Evolutionary conservation across 805 yeast species (phyloP).

Genomic region (Wickerhamiella kurtzmanii): DNA sequence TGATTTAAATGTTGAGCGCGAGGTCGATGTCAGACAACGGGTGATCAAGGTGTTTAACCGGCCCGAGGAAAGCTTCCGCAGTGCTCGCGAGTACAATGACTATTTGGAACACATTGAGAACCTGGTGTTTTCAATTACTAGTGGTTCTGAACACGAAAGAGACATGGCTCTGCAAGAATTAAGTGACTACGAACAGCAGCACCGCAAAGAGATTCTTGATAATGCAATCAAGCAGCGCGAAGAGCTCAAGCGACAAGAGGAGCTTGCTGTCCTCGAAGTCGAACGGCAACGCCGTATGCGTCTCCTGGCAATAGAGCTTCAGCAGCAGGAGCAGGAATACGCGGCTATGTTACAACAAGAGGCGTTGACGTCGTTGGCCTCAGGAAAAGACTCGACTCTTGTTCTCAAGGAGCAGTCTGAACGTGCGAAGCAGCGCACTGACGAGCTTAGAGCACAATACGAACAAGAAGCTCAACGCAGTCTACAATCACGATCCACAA

Average conservation of each 20-base stretch:
- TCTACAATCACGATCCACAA: slow-evolving; percentile 19
- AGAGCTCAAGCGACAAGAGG: slow-evolving; percentile 51
- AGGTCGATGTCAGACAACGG: slow-evolving; percentile 76
- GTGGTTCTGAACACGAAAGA: slow-evolving; percentile 58
- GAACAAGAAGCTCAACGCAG: slow-evolving; percentile 29
- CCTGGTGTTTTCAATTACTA: slow-evolving; percentile 60
- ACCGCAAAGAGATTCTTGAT: slow-evolving; percentile 60
- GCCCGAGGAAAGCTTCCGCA: slow-evolving; percentile 55
- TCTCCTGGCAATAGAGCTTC: slow-evolving; percentile 47
- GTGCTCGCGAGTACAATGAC: slow-evolving; percentile 48
- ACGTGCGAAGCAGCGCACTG: slow-evolving; percentile 46
- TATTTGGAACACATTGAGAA: slow-evolving; percentile 79
- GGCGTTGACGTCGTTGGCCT: slow-evolving; percentile 39
- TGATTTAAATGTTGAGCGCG: slow-evolving; percentile 78
- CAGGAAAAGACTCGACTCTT: slow-evolving; percentile 32
- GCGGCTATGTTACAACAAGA: slow-evolving; percentile 38
- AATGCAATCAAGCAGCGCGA: slow-evolving; percentile 62
- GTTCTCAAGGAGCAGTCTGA: slow-evolving; percentile 41
- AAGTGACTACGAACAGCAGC: slow-evolving; percentile 51
- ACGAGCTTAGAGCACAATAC: slow-evolving; percentile 48
- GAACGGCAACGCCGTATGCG: slow-evolving; percentile 42
- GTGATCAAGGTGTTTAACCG: slow-evolving; percentile 70
- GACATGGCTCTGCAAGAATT: slow-evolving; percentile 40
- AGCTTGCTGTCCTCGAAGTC: slow-evolving; percentile 54
- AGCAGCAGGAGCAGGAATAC: slow-evolving; percentile 38